Evolutionary conservation across 495 filamentous ascomycete genomes (phyloP).

Genomic region (Trichoderma parareesei): DNA sequence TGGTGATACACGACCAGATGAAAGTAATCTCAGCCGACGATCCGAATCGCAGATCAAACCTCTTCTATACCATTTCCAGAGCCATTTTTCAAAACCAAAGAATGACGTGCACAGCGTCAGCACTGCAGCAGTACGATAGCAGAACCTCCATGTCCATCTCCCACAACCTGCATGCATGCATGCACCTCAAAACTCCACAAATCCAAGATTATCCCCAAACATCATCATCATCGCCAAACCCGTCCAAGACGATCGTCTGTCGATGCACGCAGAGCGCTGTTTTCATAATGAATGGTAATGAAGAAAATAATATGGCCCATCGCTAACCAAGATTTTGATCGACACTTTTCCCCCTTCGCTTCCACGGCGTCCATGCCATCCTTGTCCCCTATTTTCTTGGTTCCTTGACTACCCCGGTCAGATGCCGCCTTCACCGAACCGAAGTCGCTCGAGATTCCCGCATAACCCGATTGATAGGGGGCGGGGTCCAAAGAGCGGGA

Average conservation of each 20-base stretch:
- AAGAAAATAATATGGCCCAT: background rate
- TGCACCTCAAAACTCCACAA: background rate
- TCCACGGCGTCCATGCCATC: background rate
- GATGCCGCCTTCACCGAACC: background rate
- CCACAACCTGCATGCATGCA: background rate
- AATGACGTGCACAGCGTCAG: background rate
- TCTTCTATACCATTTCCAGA: background rate
- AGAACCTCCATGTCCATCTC: background rate
- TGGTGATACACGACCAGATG: background rate
- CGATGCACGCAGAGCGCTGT: too few relatives aligned
- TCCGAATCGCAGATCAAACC: background rate
- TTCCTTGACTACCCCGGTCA: background rate
- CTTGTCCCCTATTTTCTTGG: background rate
- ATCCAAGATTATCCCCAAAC: too few relatives aligned
- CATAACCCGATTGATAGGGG: background rate
- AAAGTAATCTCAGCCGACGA: background rate
- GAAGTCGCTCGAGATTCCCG: background rate
- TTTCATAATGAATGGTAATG: too few relatives aligned
- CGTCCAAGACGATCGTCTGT: too few relatives aligned
- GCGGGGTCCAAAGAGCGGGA: too few relatives aligned
- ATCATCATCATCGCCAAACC: too few relatives aligned
- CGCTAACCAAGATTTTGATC: conserved; percentile 4
- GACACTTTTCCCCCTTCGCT: background rate
- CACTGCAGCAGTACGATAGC: background rate
- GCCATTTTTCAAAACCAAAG: background rate